A percentile compares a stretch with the other conserved stretches of the same genome.
Evolutionary conservation across 192 early-diverging fungal genomes (phyloP).

Genomic region (Umbelopsis vinacea): DNA sequence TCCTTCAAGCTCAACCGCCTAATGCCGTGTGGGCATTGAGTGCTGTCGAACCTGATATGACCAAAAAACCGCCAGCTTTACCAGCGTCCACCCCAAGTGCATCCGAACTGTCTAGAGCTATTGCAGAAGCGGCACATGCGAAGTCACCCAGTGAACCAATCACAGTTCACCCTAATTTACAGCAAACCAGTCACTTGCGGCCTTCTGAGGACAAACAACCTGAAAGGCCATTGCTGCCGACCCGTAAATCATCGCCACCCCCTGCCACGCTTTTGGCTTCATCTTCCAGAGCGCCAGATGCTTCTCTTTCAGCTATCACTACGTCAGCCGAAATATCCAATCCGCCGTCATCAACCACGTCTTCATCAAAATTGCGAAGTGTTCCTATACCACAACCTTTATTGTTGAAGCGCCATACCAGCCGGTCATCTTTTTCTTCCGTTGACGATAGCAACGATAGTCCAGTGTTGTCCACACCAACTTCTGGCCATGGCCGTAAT

Average conservation of each 20-base stretch:
- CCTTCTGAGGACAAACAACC: neutral
- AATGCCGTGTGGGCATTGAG: constrained; percentile 11
- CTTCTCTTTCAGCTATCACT: constrained; percentile 6
- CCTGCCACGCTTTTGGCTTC: constrained; percentile 6
- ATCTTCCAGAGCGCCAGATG: constrained; percentile 7
- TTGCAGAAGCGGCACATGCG: constrained; percentile 15
- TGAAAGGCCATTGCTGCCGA: neutral
- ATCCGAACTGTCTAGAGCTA: constrained; percentile 12
- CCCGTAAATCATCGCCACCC: neutral
- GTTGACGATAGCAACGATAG: constrained; percentile 24
- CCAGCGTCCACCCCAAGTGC: constrained; percentile 4
- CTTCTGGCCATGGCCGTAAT: neutral
- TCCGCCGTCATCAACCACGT: constrained; percentile 6
- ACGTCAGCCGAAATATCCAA: constrained; percentile 32
- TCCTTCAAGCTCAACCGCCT: constrained; percentile 9
- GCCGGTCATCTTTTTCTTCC: constrained; percentile 38
- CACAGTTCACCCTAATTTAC: neutral
- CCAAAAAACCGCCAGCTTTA: constrained; percentile 15
- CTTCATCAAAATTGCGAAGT: constrained; percentile 28
- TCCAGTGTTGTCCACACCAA: neutral
- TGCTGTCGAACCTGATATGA: constrained; percentile 3
- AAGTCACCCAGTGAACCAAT: constrained; percentile 6
- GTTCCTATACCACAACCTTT: constrained; percentile 44
- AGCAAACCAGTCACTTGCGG: neutral
- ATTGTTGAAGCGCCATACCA: constrained; percentile 33